A percentile compares a stretch with the other conserved stretches of the same genome.
phyloP scores from a whole-genome alignment of 2,329 filamentous ascomycete species.

The Exophiala dermatitidis region DNA sequence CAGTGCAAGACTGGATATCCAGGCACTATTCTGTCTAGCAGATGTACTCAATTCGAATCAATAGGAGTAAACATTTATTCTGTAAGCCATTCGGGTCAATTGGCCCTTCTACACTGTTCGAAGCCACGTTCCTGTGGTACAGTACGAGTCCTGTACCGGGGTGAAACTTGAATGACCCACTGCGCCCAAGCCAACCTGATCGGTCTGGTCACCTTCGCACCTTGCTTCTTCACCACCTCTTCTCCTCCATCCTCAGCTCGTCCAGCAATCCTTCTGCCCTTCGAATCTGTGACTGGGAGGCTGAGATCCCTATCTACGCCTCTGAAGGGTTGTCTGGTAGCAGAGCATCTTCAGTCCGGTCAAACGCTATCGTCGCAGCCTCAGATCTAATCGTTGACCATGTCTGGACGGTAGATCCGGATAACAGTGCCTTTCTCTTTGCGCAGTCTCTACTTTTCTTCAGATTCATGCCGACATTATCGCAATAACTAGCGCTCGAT shows the following conservation, averaged over 20 bases:
- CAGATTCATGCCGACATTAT: slow-evolving; percentile 21
- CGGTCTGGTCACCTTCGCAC: slow-evolving; percentile 3
- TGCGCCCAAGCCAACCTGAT: slow-evolving; percentile 16
- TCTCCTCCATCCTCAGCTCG: slow-evolving; percentile 8
- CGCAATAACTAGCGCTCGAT: slow-evolving; percentile 25
- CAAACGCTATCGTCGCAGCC: slow-evolving; percentile 26
- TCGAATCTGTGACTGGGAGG: not conserved
- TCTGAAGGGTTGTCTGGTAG: slow-evolving; percentile 20
- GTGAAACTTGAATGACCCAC: slow-evolving; percentile 14
- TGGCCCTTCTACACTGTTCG: slow-evolving; percentile 14
- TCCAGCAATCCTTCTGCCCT: slow-evolving; percentile 1
- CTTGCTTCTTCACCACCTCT: slow-evolving; percentile 17
- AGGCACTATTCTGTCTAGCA: not conserved
- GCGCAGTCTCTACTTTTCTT: slow-evolving; percentile 14
- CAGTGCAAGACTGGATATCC: not conserved
- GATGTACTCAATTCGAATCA: not conserved
- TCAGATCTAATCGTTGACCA: slow-evolving; percentile 25
- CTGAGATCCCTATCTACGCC: slow-evolving; percentile 32
- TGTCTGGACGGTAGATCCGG: slow-evolving; percentile 24
- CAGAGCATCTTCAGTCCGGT: not conserved
- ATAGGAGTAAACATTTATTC: not conserved
- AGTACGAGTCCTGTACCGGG: slow-evolving; percentile 7
- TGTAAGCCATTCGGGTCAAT: slow-evolving; percentile 10
- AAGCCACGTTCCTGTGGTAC: slow-evolving; percentile 24
- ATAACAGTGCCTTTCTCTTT: slow-evolving; percentile 21